Evolutionary conservation across 2,329 filamentous ascomycete genomes (phyloP).

Genomic region (Fusarium robinianum): DNA sequence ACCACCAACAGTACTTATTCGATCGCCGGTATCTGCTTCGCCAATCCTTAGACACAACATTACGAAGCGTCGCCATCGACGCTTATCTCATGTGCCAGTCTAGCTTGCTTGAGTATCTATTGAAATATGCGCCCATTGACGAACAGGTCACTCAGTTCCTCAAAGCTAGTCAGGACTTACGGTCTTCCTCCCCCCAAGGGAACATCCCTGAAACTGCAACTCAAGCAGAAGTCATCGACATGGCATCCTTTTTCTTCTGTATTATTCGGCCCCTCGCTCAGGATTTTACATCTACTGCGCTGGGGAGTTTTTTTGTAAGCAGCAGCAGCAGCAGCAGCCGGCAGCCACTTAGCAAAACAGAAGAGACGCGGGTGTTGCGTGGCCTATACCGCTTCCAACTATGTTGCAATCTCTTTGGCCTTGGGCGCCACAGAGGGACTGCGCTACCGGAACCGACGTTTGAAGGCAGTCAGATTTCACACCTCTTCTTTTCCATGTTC

Average conservation of each 20-base stretch:
- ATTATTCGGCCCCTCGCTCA: neutral
- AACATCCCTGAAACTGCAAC: too few relatives aligned
- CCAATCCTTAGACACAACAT: constrained; percentile 6
- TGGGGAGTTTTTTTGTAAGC: neutral
- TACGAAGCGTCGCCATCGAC: constrained; percentile 2
- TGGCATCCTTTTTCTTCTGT: neutral
- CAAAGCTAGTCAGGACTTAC: neutral
- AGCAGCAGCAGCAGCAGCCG: neutral
- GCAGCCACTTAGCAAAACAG: constrained; percentile 2
- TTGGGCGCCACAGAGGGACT: neutral
- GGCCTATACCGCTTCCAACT: constrained; percentile 21
- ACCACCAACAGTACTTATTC: constrained; percentile 13
- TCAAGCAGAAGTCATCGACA: neutral
- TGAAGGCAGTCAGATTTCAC: neutral
- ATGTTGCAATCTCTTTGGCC: constrained; percentile 11
- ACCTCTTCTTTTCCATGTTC: neutral
- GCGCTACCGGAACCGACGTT: neutral
- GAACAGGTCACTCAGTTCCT: constrained; percentile 4
- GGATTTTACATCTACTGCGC: constrained; percentile 2
- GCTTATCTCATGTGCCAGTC: too few relatives aligned
- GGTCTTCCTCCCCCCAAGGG: too few relatives aligned
- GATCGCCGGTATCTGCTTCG: constrained; percentile 13
- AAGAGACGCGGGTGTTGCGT: constrained; percentile 6
- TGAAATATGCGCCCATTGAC: neutral
- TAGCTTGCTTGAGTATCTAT: too few relatives aligned